phyloP scores from a whole-genome alignment of 1,284 basidiomycete genomes.

The Retiboletus flavoniger region DNA sequence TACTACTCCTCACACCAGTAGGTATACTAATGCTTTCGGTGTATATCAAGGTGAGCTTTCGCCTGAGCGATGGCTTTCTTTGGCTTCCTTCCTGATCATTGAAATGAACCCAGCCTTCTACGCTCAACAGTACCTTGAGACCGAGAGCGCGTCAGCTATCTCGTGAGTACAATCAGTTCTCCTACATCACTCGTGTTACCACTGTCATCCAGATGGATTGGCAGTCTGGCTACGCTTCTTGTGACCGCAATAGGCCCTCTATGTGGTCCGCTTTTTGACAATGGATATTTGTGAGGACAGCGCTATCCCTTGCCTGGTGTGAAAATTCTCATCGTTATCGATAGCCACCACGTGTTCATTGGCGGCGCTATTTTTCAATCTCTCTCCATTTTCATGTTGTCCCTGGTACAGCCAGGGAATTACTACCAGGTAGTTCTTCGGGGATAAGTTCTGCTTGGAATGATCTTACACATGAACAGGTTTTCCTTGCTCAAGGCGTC shows the following conservation, averaged over 20 bases:
- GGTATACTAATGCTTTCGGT: slow-evolving; percentile 30
- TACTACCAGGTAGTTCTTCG: slow-evolving; percentile 34
- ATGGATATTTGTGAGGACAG: slow-evolving; percentile 34
- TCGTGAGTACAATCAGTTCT: slow-evolving; percentile 23
- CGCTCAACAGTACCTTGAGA: slow-evolving; percentile 32
- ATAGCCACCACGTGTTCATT: slow-evolving; percentile 16
- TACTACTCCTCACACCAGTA: background rate
- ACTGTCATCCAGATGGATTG: slow-evolving; percentile 28
- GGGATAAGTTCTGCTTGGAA: background rate
- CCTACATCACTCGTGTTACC: background rate
- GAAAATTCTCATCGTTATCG: background rate
- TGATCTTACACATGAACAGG: slow-evolving; percentile 12
- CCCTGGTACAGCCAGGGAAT: slow-evolving; percentile 33
- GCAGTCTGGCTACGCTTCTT: slow-evolving; percentile 24
- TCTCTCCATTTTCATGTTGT: slow-evolving; percentile 38
- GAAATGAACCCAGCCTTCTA: slow-evolving; percentile 27
- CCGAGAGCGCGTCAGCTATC: slow-evolving; percentile 29
- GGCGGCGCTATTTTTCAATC: slow-evolving; percentile 29
- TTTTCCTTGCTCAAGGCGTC: slow-evolving; percentile 38
- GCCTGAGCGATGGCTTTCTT: background rate
- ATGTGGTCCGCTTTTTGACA: slow-evolving; percentile 30
- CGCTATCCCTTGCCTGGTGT: background rate
- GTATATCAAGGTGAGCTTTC: slow-evolving; percentile 35
- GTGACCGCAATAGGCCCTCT: slow-evolving; percentile 23
- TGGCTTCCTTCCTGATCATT: background rate